A percentile compares a stretch with the other conserved stretches of the same genome.
phyloP scores from a whole-genome alignment of 306 rosid species.

The Trifolium dubium region DNA sequence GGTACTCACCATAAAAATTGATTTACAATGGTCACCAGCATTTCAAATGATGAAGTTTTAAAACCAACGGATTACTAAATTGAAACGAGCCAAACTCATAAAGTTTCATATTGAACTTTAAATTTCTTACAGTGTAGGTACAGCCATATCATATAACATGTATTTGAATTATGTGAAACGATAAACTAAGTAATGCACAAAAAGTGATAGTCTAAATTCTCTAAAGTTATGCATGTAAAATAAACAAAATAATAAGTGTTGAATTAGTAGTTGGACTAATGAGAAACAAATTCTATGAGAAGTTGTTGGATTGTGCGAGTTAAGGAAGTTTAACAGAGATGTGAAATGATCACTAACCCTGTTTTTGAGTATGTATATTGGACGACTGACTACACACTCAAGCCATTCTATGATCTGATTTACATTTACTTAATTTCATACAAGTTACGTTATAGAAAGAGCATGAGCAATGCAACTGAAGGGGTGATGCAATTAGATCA shows the following conservation, averaged over 20 bases:
- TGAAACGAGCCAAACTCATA: neutral
- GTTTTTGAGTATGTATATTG: neutral
- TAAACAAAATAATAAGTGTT: neutral
- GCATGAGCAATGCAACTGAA: conserved; percentile 37
- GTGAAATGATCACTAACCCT: neutral
- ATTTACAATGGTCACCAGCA: conserved; percentile 8
- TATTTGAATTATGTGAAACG: neutral
- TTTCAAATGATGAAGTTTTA: neutral
- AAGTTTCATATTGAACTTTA: conserved; percentile 5
- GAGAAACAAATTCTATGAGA: neutral
- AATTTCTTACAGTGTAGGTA: conserved; percentile 7
- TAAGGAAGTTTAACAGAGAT: conserved; percentile 12
- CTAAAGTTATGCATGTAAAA: neutral
- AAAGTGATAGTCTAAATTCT: neutral
- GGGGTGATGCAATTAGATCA: conserved; percentile 10
- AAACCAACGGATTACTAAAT: conserved; percentile 9
- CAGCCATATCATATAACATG: neutral
- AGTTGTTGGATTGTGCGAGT: neutral
- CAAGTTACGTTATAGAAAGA: conserved; percentile 19
- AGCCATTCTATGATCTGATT: conserved; percentile 12
- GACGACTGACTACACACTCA: neutral
- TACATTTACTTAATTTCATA: conserved; percentile 12
- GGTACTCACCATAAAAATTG: conserved; percentile 7
- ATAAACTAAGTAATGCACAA: neutral
- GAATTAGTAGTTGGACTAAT: neutral